Percentiles rank a stretch among this genome's conserved stretches.
phyloP scores from a whole-genome alignment of 805 yeast species.

The Starmerella stigmatis region DNA sequence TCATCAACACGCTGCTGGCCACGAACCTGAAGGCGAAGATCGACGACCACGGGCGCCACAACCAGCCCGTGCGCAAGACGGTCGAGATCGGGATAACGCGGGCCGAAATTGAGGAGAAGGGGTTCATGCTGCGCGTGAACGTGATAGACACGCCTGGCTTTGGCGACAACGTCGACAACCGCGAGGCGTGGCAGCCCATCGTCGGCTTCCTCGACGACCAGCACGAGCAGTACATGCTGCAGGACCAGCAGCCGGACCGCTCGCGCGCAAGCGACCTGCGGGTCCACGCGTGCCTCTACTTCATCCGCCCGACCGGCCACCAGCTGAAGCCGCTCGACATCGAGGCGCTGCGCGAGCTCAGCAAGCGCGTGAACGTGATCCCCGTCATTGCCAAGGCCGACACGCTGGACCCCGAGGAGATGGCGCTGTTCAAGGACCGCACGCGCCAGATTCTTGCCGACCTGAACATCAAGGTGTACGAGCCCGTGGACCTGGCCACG shows the following conservation, averaged over 20 bases:
- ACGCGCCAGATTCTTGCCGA: conserved; percentile 42
- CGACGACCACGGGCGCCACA: conserved; percentile 34
- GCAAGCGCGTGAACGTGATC: conserved; percentile 63
- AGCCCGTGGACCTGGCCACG: conserved; percentile 33
- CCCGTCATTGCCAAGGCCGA: conserved; percentile 80
- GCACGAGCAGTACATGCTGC: conserved; percentile 55
- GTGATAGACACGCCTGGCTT: conserved; percentile 69
- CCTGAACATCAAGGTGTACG: conserved; percentile 49
- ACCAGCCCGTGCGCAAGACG: conserved; percentile 33
- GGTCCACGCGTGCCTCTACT: conserved; percentile 78
- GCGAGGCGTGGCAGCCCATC: conserved; percentile 56
- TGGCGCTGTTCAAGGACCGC: conserved; percentile 42
- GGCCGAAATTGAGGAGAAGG: conserved; percentile 50
- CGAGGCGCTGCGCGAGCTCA: conserved; percentile 58
- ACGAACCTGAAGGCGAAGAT: conserved; percentile 36
- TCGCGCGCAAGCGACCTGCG: conserved; percentile 46
- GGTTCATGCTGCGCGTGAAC: conserved; percentile 48
- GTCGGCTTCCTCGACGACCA: conserved; percentile 71
- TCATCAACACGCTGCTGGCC: conserved; percentile 69
- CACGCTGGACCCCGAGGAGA: conserved; percentile 50
- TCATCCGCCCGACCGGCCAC: conserved; percentile 58
- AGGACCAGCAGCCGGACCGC: conserved; percentile 67
- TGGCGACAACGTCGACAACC: conserved; percentile 59
- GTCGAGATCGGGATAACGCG: conserved; percentile 34
- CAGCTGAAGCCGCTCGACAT: conserved; percentile 58